These are phyloP conservation scores for Helotiales sp. DNA, from an alignment of 2,329 filamentous ascomycete species.

Conservation along the genomic window DNA sequence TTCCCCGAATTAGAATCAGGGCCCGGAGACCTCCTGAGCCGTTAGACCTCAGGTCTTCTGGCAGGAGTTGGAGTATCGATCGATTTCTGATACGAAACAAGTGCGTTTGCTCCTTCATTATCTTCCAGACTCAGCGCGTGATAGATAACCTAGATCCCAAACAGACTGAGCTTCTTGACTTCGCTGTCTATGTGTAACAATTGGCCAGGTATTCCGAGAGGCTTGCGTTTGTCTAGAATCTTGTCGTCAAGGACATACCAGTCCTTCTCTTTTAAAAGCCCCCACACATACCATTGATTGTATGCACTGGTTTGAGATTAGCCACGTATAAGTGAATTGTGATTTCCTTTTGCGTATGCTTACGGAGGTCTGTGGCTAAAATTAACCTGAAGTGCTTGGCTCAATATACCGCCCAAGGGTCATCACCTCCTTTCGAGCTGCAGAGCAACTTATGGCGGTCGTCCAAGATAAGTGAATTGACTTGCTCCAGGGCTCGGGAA, in stretches of 20 bases:
- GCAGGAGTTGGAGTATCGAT: background rate
- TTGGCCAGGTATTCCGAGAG: background rate
- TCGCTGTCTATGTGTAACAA: background rate
- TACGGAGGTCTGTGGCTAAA: no score
- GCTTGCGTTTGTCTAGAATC: background rate
- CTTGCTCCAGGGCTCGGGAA: no score
- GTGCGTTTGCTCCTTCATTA: background rate
- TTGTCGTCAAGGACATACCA: background rate
- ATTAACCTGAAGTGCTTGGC: no score
- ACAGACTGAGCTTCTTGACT: background rate
- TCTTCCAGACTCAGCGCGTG: background rate
- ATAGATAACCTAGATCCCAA: background rate
- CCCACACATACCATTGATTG: background rate
- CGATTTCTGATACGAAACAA: background rate
- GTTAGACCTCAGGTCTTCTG: no score
- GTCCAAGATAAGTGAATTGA: no score
- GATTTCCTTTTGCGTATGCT: no score
- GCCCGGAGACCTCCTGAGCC: no score
- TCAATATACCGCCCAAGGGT: no score
- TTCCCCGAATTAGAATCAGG: no score
- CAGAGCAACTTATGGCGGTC: no score
- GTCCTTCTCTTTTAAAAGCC: background rate
- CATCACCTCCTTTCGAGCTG: no score
- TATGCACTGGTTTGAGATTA: background rate
- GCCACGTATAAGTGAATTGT: background rate